Evolutionary conservation across 1,284 basidiomycete genomes (phyloP), one percentile per base, ranked within the genome.

Genomic region (Leccinum subspadiceum): DNA sequence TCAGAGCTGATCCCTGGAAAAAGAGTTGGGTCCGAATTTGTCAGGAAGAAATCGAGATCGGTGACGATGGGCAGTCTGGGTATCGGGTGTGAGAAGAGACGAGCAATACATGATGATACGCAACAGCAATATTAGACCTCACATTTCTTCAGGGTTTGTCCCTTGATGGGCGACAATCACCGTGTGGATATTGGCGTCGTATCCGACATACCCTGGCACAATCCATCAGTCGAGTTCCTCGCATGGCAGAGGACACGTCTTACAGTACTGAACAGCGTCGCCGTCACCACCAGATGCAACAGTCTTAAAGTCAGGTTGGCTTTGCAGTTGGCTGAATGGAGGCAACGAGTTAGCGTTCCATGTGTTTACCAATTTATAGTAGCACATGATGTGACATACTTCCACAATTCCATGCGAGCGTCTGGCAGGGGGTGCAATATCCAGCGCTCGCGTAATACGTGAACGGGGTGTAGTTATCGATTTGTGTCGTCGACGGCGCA

Each of bases 281-380:
- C 84, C 86, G 62, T 89, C 76, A 1, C 87, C 88, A 41, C 87
- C 88, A 5, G 85, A 80, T 5, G 85, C 86, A 7, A 84, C 71
- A 1, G 85, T 82, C 29, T 78, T 60, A 64, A 89, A 89, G 3
- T 66, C 69, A 1, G 84, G 66, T 86, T 88, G 5, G 80, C 83
- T n/a, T 79, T 56, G 63, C 87, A 90, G 63, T 81, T 80, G 3
- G 74, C 85, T 86, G 35, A 1, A 60, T 52, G 53, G 1, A 53
- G 35, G 5, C 9, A 37, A n/a, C 12, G 22, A 33, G 29, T 61
- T 29, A 57, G 46, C 26, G 12, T 51, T 41, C 13, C 6, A n/a
- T 12, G 33, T 20, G 50, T 2, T 1, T 24, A n/a, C 0, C 0
- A 2, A 13, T 8, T n/a, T 3, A 22, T 6, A 17, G 31, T 26